These are phyloP conservation scores for Pyrenophora graminea DNA, from an alignment of 2,329 filamentous ascomycete species.

Conservation along the genomic window DNA sequence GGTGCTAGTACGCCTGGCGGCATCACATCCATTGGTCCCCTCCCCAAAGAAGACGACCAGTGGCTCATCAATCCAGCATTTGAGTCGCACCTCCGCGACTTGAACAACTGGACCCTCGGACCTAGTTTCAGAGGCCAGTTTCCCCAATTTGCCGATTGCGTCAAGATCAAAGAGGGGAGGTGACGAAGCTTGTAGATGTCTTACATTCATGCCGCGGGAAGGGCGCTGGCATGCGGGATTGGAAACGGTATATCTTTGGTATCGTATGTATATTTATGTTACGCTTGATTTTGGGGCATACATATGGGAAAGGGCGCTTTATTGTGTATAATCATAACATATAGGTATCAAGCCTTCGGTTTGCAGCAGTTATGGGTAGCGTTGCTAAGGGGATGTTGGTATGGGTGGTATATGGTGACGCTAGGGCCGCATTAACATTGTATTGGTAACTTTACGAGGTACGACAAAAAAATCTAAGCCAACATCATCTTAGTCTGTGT, in stretches of 20 bases:
- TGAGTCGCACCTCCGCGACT: conserved; percentile 73
- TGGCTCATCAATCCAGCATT: conserved; percentile 85
- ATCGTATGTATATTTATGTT: conserved; percentile 4
- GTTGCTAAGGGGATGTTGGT: too few species aligned
- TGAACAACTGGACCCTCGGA: conserved; percentile 83
- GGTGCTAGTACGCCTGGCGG: conserved; percentile 24
- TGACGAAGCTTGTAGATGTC: conserved; percentile 21
- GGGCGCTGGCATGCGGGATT: conserved; percentile 2
- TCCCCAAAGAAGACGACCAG: conserved; percentile 56
- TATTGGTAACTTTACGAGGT: conserved; percentile 3
- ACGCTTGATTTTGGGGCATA: background rate
- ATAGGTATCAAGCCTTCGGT: background rate
- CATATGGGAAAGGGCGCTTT: background rate
- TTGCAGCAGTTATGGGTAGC: too few species aligned
- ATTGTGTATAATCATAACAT: conserved; percentile 11
- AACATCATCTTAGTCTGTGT: background rate
- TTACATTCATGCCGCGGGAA: background rate
- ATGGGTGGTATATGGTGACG: background rate
- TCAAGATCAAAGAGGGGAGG: conserved; percentile 40
- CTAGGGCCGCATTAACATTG: background rate
- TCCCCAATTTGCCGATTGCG: conserved; percentile 55
- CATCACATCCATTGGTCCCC: conserved; percentile 7
- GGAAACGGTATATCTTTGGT: conserved; percentile 5
- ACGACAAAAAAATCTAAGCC: conserved; percentile 4
- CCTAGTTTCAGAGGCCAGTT: conserved; percentile 68